A percentile compares a stretch with the other conserved stretches of the same genome.
These are phyloP conservation scores for Hyphopichia khmerensis DNA, from an alignment of 1,139 yeast species.

Conservation along the genomic window DNA sequence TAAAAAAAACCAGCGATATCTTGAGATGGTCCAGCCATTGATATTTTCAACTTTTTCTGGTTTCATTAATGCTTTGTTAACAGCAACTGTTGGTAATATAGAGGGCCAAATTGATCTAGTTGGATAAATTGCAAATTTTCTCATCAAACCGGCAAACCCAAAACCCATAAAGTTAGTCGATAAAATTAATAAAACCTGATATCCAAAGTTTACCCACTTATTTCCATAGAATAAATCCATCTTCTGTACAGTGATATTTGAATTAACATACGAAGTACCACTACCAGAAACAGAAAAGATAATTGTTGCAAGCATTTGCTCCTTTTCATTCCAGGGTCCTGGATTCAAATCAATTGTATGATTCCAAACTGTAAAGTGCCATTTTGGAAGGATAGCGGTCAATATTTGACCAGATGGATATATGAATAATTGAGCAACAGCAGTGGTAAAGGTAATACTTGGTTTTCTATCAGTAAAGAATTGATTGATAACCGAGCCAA, in stretches of 20 bases:
- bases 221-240: conserved; percentile 18
- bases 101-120: conserved; percentile 58
- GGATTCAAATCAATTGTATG: conserved; percentile 20
- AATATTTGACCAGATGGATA: conserved; percentile 23
- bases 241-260: conserved; percentile 19
- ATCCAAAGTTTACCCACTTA: conserved; percentile 48
- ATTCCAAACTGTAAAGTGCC: conserved; percentile 11
- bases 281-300: conserved; percentile 17
- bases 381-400: conserved; percentile 20
- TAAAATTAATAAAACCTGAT: conserved; percentile 48
- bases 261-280: conserved; percentile 18
- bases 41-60: conserved; percentile 41
- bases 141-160: conserved; percentile 61
- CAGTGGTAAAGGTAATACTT: conserved; percentile 9
- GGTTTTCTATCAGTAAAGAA: conserved; percentile 11
- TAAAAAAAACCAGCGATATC: conserved; percentile 28
- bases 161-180: conserved; percentile 62
- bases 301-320: conserved; percentile 29
- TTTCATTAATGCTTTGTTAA: conserved; percentile 50
- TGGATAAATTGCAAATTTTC: conserved; percentile 59
- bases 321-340: conserved; percentile 30
- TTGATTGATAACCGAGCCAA: conserved; percentile 11
- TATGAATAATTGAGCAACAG: conserved; percentile 28
- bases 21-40: conserved; percentile 36
- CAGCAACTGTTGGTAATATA: conserved; percentile 53